Evolutionary conservation across 1,284 basidiomycete genomes (phyloP).

Genomic region (Moesziomyces antarcticus): DNA sequence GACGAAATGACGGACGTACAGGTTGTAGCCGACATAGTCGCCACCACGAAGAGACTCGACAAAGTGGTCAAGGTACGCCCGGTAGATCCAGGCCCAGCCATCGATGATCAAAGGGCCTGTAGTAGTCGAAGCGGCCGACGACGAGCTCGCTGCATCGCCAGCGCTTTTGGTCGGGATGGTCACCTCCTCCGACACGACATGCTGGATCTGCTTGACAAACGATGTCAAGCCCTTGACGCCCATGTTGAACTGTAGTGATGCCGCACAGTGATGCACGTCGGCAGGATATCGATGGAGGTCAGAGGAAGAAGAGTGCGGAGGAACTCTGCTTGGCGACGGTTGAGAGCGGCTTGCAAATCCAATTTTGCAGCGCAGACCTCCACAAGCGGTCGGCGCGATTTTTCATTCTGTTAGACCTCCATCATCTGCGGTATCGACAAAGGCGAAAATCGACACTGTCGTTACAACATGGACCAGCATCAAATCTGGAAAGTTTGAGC

Average conservation of each 20-base stretch:
- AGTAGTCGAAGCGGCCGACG: conserved; percentile 4
- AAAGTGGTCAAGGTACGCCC: conserved; percentile 46
- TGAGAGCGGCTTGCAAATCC: background rate
- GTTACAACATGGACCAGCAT: too few relatives aligned
- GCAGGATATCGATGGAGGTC: background rate
- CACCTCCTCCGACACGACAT: conserved; percentile 41
- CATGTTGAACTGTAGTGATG: conserved; percentile 14
- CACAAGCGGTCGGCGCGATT: background rate
- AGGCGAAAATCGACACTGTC: too few relatives aligned
- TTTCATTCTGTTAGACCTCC: background rate
- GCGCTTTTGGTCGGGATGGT: conserved; percentile 12
- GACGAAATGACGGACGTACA: conserved; percentile 26
- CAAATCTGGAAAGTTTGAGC: too few relatives aligned
- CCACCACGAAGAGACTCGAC: conserved; percentile 45
- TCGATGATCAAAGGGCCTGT: conserved; percentile 48
- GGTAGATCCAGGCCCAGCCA: conserved; percentile 58
- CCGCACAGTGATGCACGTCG: background rate
- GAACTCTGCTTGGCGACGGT: background rate
- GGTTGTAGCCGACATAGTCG: conserved; percentile 42
- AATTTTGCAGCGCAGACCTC: conserved; percentile 2
- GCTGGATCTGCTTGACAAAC: conserved; percentile 38
- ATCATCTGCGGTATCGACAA: too few relatives aligned
- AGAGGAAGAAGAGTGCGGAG: background rate
- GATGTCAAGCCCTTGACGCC: conserved; percentile 54
- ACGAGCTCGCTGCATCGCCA: background rate